Evolutionary conservation across 176 grass and related monocot genomes (phyloP), one percentile per base, ranked within the genome.

Genomic region (Triticum monococcum): DNA sequence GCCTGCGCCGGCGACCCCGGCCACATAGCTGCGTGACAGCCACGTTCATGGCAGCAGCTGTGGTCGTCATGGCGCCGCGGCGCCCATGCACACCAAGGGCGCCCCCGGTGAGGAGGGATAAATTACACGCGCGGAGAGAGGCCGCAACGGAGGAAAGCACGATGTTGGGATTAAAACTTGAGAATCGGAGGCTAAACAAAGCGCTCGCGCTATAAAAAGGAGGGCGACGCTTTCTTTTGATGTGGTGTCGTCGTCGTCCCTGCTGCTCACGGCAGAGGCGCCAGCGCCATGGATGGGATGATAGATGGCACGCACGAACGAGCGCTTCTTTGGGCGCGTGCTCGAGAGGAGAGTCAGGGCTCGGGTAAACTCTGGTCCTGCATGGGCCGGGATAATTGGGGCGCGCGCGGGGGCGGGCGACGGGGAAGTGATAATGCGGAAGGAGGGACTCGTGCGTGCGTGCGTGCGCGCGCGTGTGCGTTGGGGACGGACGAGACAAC

Each of bases 21-120:
- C 11, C 30, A 80, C 75, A 90, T 71, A 87, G 48, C 68, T 91
- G 77, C 89, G 89, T 74, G 12, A 65, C 81, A 25, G 33, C 57
- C 79, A 56, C 74, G 74, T 77, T 56, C 74, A 56, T 77, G 74
- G 80, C 22, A 2, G 26, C 54, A 2, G 26, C 54, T 33, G 80
- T 50, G 46, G 81, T 78, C 20, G 81, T 80, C 87, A 74, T 73
- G 82, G 31, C 60, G 41, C 48, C 61, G 43, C 71, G 46, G 71
- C 68, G 87, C 57, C 84, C 79, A 86, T 86, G 84, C 77, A 77
- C 85, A 7, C 72, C 20, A 18, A 48, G 63, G 79, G 24, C 25
- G 26, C 25, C 18, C 24, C 63, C 9, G 38, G 43, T 41, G 50
- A 54, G 50, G 50, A 54, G 50, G 50, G 16, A 54, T 17, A 7